These are phyloP conservation scores for Pseudogymnoascus sp. DNA, from an alignment of 2,329 filamentous ascomycete species.

Conservation along the genomic window DNA sequence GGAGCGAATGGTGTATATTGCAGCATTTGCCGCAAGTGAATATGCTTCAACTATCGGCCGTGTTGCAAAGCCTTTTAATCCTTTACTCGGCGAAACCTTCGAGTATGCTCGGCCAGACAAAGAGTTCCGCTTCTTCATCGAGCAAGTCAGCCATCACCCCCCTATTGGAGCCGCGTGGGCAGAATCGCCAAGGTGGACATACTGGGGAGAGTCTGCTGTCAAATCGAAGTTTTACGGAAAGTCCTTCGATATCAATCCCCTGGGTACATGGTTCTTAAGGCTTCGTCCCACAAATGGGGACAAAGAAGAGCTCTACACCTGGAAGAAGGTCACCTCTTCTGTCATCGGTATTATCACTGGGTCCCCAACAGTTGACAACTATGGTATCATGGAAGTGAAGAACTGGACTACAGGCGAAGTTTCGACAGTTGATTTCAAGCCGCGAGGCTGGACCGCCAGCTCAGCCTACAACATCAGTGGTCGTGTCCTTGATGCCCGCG, in stretches of 20 bases:
- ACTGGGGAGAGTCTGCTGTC: slow-evolving; percentile 92
- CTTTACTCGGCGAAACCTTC: slow-evolving; percentile 90
- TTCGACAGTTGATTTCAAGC: slow-evolving; percentile 87
- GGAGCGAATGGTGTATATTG: slow-evolving; percentile 89
- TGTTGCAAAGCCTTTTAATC: slow-evolving; percentile 97
- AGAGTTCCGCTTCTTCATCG: slow-evolving; percentile 95
- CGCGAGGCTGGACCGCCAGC: slow-evolving; percentile 89
- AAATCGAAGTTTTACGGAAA: slow-evolving; percentile 97
- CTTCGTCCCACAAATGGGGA: slow-evolving; percentile 70
- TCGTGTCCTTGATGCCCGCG: slow-evolving; percentile 72
- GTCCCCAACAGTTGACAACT: slow-evolving; percentile 95
- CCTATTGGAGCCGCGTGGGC: slow-evolving; percentile 90
- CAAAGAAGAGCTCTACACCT: slow-evolving; percentile 85
- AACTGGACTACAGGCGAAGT: slow-evolving; percentile 94
- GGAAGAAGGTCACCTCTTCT: slow-evolving; percentile 97
- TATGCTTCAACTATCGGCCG: slow-evolving; percentile 96
- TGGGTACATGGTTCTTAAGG: slow-evolving; percentile 94
- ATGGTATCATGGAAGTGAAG: slow-evolving; percentile 93
- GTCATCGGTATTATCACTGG: slow-evolving; percentile 99
- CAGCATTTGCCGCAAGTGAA: slow-evolving; percentile 91
- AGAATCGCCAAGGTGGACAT: slow-evolving; percentile 90
- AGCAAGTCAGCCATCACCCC: slow-evolving; percentile 96
- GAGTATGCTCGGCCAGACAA: slow-evolving; percentile 95
- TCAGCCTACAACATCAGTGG: slow-evolving; percentile 85
- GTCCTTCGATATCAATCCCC: slow-evolving; percentile 92